Conservation (phyloP, 495 filamentous ascomycete genomes). For the Penicillium angulare region DNA sequence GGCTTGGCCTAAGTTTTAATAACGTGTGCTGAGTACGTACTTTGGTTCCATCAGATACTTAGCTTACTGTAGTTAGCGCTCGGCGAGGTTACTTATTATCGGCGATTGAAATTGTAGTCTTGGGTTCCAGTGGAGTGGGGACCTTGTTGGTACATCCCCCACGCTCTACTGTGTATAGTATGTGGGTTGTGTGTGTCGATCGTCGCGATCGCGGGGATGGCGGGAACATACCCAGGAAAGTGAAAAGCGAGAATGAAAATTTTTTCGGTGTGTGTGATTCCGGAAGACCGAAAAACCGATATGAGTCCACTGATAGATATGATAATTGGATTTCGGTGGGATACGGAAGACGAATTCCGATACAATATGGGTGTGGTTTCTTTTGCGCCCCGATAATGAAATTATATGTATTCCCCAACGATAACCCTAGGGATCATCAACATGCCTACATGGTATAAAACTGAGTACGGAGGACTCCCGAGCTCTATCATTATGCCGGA, state of each 20-base stretch:
- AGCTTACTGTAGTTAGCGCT: neutral
- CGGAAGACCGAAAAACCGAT: neutral
- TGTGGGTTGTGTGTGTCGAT: conserved; percentile 4
- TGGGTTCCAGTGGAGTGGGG: neutral
- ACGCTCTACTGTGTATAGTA: conserved; percentile 14
- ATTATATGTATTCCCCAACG: too few species aligned
- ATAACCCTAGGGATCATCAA: too few species aligned
- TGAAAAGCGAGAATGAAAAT: neutral
- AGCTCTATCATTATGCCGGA: too few species aligned
- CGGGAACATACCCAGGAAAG: neutral
- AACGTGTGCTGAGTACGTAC: too few species aligned
- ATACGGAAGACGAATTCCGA: neutral
- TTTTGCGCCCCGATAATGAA: too few species aligned
- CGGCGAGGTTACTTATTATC: neutral
- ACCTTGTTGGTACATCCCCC: conserved; percentile 2
- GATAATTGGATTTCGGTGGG: neutral
- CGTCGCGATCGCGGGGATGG: conserved; percentile 1
- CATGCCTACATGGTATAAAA: too few species aligned
- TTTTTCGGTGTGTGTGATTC: neutral
- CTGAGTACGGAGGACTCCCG: too few species aligned
- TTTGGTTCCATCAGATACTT: too few species aligned
- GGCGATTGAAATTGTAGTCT: neutral
- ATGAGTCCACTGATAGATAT: neutral
- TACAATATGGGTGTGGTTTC: too few species aligned
- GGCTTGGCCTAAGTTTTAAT: too few species aligned